phyloP scores from a whole-genome alignment of 306 rosid genomes.

The apple (Malus domestica) region ASM211411v1 NC_041798.1:23208501-23209000 shows the following conservation, averaged over 20 bases:
- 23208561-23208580: constrained; percentile 75
- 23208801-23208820: neutral
- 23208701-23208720: constrained; percentile 66
- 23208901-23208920: too few species aligned
- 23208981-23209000: neutral
- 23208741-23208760: neutral
- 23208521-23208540: too few species aligned
- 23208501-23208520: neutral
- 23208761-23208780: neutral
- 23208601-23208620: constrained; percentile 65
- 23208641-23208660: constrained; percentile 47
- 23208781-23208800: neutral
- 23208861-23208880: neutral
- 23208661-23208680: constrained; percentile 87
- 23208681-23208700: constrained; percentile 72
- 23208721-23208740: too few species aligned
- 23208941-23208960: too few species aligned
- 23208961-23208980: neutral
- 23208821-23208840: neutral
- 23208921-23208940: too few species aligned
- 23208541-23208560: constrained; percentile 41
- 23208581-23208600: constrained; percentile 64
- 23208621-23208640: constrained; percentile 64
- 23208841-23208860: neutral
- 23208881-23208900: neutral